phyloP scores from a whole-genome alignment of 257 asterid species.

The Rubia yunnanensis region DNA sequence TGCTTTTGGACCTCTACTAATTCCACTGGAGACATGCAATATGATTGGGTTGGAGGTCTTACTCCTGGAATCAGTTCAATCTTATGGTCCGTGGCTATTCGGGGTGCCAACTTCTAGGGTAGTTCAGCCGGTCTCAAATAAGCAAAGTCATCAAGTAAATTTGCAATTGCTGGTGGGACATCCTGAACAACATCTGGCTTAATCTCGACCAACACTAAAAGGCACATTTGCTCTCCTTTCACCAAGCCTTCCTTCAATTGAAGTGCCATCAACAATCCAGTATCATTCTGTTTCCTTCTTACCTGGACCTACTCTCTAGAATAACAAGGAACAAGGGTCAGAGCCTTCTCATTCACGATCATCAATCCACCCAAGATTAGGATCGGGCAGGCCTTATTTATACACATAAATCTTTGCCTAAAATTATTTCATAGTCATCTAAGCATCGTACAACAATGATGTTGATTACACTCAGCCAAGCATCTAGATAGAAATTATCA shows the following conservation, averaged over 20 bases:
- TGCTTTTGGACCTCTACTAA: background rate
- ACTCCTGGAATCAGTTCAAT: background rate
- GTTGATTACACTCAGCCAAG: too few species aligned
- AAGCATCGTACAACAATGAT: too few species aligned
- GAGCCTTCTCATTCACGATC: background rate
- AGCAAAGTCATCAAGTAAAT: background rate
- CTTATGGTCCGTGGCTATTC: background rate
- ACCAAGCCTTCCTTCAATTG: background rate
- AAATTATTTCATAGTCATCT: too few species aligned
- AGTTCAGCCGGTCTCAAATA: background rate
- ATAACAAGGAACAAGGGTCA: background rate
- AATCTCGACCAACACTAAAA: background rate
- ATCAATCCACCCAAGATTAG: background rate
- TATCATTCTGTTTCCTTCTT: background rate
- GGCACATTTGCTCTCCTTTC: background rate
- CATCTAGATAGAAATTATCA: too few species aligned
- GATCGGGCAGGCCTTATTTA: background rate
- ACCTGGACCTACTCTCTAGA: too few species aligned
- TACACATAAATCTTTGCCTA: too few species aligned
- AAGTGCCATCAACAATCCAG: accelerated
- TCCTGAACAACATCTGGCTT: background rate
- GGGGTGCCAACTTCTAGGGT: background rate
- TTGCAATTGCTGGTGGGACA: background rate
- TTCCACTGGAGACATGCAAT: background rate
- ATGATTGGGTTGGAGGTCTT: background rate